phyloP scores from a whole-genome alignment of 371 early-diverging fungal genomes.

The Mucor lusitanicus region DNA sequence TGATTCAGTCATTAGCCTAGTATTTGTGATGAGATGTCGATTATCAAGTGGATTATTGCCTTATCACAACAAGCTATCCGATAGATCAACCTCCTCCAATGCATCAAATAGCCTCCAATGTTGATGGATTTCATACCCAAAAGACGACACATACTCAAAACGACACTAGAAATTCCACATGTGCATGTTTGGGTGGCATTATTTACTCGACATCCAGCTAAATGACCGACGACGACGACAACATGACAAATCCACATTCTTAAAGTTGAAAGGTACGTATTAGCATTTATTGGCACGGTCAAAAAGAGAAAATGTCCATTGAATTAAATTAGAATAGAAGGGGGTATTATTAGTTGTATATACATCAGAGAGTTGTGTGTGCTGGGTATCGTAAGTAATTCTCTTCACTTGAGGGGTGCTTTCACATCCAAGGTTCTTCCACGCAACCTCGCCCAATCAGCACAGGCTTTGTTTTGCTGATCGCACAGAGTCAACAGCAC shows the following conservation, averaged over 20 bases:
- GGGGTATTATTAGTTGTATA: not conserved
- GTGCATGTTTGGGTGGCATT: not conserved
- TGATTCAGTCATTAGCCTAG: no score
- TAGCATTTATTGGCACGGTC: not conserved
- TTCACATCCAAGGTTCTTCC: conserved; percentile 30
- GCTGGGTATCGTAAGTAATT: not conserved
- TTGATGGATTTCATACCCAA: no score
- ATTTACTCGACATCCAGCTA: not conserved
- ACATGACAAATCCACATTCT: not conserved
- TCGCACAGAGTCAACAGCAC: conserved; percentile 47
- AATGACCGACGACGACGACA: not conserved
- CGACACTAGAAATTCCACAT: not conserved
- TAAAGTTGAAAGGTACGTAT: not conserved
- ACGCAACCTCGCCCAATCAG: conserved; percentile 36
- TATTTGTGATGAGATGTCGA: no score
- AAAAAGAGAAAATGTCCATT: not conserved
- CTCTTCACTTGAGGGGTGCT: conserved; percentile 31
- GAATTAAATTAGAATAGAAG: not conserved
- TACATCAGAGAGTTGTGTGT: not conserved
- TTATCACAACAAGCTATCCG: no score
- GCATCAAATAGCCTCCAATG: no score
- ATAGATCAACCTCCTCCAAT: no score
- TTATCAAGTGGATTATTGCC: no score
- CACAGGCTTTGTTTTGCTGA: conserved; percentile 36
- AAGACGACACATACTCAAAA: not conserved